These are phyloP conservation scores for Carallia brachiata DNA, from an alignment of 345 rosid species.

Conservation along the genomic window DNA sequence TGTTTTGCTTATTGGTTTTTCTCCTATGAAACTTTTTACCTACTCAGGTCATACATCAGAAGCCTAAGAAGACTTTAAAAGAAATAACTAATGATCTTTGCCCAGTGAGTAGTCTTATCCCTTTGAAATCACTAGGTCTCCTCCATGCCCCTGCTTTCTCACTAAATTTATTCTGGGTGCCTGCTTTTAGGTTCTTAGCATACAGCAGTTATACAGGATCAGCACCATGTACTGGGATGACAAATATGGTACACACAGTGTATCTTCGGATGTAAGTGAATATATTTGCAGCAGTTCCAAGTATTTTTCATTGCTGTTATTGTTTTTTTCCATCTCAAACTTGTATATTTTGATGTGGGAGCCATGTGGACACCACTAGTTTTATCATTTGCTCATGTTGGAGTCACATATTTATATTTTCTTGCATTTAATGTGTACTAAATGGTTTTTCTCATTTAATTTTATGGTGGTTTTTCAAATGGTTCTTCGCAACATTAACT, in stretches of 20 bases:
- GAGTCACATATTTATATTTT: too few relatives aligned
- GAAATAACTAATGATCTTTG: constrained; percentile 91
- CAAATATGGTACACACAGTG: constrained; percentile 88
- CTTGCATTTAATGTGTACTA: too few relatives aligned
- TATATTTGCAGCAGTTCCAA: neutral
- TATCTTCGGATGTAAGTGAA: constrained; percentile 75
- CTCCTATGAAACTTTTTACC: constrained; percentile 4
- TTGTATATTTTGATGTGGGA: too few relatives aligned
- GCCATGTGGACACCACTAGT: too few relatives aligned
- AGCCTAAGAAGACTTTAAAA: constrained; percentile 74
- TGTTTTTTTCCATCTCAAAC: neutral
- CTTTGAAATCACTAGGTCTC: neutral
- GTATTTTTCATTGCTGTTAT: neutral
- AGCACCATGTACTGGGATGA: constrained; percentile 99
- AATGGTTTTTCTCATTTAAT: too few relatives aligned
- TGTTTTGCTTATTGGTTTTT: neutral
- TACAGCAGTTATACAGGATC: constrained; percentile 91
- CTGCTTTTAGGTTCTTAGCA: constrained; percentile 70
- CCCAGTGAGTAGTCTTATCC: constrained; percentile 42
- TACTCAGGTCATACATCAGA: constrained; percentile 84
- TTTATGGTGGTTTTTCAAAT: too few relatives aligned
- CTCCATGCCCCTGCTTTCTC: neutral
- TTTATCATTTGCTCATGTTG: too few relatives aligned
- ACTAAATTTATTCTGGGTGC: constrained; percentile 4
- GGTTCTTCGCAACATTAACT: too few relatives aligned